Base-by-base conservation (phyloP, 2,329 filamentous ascomycete genomes). In the Juglanconis juglandina region DNA sequence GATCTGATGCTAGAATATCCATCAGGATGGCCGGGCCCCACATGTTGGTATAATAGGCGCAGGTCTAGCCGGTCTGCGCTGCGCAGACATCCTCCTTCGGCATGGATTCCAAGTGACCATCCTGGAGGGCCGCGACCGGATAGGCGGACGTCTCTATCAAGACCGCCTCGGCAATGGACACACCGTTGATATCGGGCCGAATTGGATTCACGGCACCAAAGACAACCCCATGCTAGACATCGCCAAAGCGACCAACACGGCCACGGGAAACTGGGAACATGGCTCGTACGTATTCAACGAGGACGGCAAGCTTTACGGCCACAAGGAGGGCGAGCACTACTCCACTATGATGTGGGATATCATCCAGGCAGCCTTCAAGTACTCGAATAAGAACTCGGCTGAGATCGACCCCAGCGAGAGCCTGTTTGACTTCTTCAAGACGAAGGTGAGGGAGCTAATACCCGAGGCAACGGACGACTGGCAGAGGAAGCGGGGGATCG, bases 171-270 rank as follows among this genome's bases (percentile, higher is more conserved):
- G 75, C 11, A 81, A 80, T 44, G 79, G 79, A 0, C 73, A 76
- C 35, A 65, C 78, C 7, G 78, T 84, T n/a, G 84, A 87, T 65
- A 72, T 83, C 37, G 89, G 89, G 0, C 87, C 89, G n/a, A 92
- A 92, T 67, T 92, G 89, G 89, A 90, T 92, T 55, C 89, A 92
- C 62, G 89, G 89, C 39, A 90, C 87, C 5, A 77, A 83, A 1
- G 79, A 87, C 63, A 92, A 92, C 68, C 87, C 89, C 0, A 89
- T 91, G 14, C 71, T 88, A 44, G 84, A 88, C 48, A 76, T 92
- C 17, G 88, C 87, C 11, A 82, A 80, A 65, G 76, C 83, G 63
- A 90, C 87, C 0, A 74, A 78, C 1, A 90, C 83, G 0, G 67
- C 71, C 0, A 70, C 77, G 2, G 76, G 77, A 11, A 74, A 69